These are phyloP conservation scores for Penicillium macrosclerotiorum DNA, from an alignment of 495 filamentous ascomycete genomes.

Conservation along the genomic window DNA sequence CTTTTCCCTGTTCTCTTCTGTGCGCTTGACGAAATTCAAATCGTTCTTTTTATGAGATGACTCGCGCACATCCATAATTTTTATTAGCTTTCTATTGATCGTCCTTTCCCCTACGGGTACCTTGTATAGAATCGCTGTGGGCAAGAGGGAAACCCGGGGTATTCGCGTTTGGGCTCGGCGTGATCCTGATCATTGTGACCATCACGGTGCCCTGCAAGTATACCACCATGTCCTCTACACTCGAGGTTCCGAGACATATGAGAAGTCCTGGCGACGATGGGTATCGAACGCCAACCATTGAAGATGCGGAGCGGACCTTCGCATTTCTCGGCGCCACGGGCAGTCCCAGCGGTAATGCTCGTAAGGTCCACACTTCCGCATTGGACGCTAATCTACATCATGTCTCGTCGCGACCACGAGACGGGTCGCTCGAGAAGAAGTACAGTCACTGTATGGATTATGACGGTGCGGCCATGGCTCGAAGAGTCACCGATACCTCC, in stretches of 20 bases:
- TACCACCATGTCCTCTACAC: slow-evolving; percentile 19
- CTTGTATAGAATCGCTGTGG: not conserved
- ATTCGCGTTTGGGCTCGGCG: not conserved
- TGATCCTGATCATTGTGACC: not conserved
- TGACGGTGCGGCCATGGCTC: slow-evolving; percentile 12
- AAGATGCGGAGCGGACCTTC: slow-evolving; percentile 39
- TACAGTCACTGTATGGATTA: slow-evolving; percentile 1
- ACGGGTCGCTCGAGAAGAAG: slow-evolving; percentile 3
- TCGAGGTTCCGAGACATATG: slow-evolving; percentile 38
- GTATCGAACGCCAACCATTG: slow-evolving; percentile 50
- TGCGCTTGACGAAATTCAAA: no score
- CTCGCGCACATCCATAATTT: no score
- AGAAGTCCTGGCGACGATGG: slow-evolving; percentile 45
- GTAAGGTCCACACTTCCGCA: slow-evolving; percentile 35
- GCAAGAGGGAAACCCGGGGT: not conserved
- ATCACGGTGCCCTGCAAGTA: not conserved
- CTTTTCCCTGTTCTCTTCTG: not conserved
- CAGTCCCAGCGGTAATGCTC: slow-evolving; percentile 11
- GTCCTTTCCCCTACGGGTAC: not conserved
- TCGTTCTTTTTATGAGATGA: not conserved
- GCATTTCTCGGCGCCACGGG: slow-evolving; percentile 11
- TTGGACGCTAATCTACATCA: slow-evolving; percentile 27
- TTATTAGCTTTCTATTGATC: no score
- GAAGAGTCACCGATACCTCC: slow-evolving; percentile 15
- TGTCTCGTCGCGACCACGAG: slow-evolving; percentile 17